phyloP scores from a whole-genome alignment of 345 rosid species.

The Populus davidiana region DNA sequence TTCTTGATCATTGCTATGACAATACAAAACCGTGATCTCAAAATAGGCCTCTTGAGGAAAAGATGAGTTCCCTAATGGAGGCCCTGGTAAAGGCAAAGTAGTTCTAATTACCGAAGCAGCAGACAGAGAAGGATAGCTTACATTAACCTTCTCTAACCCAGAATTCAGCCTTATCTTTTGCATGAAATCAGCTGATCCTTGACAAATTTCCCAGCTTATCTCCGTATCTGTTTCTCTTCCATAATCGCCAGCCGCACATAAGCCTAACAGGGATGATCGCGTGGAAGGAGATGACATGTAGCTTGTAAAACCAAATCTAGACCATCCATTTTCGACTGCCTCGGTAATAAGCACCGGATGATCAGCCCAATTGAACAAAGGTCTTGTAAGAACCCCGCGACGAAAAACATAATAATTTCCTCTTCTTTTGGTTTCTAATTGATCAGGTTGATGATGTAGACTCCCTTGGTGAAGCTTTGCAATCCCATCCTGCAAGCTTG shows the following conservation, averaged over 20 bases:
- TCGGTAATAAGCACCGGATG: conserved; percentile 68
- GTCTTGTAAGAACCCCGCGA: conserved; percentile 37
- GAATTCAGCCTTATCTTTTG: conserved; percentile 72
- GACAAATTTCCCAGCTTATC: conserved; percentile 78
- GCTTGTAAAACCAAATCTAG: conserved; percentile 64
- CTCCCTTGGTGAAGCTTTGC: conserved; percentile 54
- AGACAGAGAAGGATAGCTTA: conserved; percentile 22
- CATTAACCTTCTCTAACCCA: conserved; percentile 29
- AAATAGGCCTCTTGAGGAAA: conserved; percentile 94
- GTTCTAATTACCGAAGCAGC: conserved; percentile 64
- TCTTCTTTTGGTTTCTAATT: conserved; percentile 43
- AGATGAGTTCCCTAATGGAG: conserved; percentile 64
- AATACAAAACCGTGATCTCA: conserved; percentile 63
- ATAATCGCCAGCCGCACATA: conserved; percentile 49
- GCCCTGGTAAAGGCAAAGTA: conserved; percentile 84
- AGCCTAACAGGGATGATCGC: conserved; percentile 45
- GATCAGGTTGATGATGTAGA: conserved; percentile 37
- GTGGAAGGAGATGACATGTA: conserved; percentile 40
- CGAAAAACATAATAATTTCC: conserved; percentile 49
- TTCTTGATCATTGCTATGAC: conserved; percentile 17
- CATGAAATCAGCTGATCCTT: conserved; percentile 68
- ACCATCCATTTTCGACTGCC: conserved; percentile 86
- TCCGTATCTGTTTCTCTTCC: conserved; percentile 46
- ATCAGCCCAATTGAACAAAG: conserved; percentile 70
- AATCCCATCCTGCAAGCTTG: conserved; percentile 50